Evolutionary conservation across 371 early-diverging fungal genomes (phyloP).

Genomic region (Apophysomyces variabilis): DNA sequence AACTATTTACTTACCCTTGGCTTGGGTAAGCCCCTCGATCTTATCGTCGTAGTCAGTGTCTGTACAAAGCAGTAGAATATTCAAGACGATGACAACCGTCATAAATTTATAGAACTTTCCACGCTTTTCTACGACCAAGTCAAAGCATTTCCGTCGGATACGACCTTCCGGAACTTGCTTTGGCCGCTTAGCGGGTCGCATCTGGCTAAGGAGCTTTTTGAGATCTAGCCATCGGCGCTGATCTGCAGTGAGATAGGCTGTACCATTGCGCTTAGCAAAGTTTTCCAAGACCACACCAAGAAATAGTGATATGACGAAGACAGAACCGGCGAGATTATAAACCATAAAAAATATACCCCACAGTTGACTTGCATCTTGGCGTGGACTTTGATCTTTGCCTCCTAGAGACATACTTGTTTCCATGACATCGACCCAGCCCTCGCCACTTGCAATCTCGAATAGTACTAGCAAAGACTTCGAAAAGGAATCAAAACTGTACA

Average conservation of each 20-base stretch:
- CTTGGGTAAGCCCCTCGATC: constrained; percentile 25
- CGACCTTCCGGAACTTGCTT: constrained; percentile 38
- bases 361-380: constrained; percentile 56
- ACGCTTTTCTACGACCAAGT: constrained; percentile 53
- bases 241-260: constrained; percentile 68
- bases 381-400: constrained; percentile 53
- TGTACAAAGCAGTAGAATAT: constrained; percentile 60
- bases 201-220: constrained; percentile 63
- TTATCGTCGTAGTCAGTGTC: constrained; percentile 43
- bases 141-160: constrained; percentile 51
- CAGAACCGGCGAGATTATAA: constrained; percentile 67
- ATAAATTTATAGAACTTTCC: constrained; percentile 57
- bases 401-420: constrained; percentile 57
- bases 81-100: constrained; percentile 52
- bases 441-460: constrained; percentile 72
- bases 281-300: constrained; percentile 74
- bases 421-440: constrained; percentile 76
- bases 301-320: constrained; percentile 69
- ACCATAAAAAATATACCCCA: constrained; percentile 69
- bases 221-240: constrained; percentile 76
- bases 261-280: constrained; percentile 66
- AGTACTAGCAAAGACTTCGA: constrained; percentile 60
- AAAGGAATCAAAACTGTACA: constrained; percentile 74
- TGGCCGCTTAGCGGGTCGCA: constrained; percentile 63
- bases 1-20: constrained; percentile 32